Base-by-base conservation (phyloP, 768 basidiomycete species). In the Guyanaporus albipodus region DNA sequence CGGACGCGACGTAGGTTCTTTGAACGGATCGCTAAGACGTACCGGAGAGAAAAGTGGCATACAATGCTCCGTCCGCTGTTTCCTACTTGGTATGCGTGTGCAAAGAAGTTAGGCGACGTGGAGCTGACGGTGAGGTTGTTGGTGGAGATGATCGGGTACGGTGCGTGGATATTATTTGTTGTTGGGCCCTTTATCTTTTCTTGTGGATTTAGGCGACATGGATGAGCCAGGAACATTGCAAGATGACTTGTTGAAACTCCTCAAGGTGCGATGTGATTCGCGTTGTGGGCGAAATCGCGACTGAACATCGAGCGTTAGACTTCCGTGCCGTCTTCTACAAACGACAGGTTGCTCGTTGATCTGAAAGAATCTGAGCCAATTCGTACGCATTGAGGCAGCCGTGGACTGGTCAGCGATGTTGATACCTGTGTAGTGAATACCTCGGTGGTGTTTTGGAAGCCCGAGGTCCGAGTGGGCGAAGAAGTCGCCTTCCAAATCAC, bases 11-110 rank as follows among this genome's bases (percentile, higher is more conserved):
- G 10, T 14, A 94, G 90, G 38, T 98, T 95, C 69, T 91, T 92
- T 63, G 94, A 95, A 60, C 82, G 93, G 12, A 95, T 97, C 49
- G 85, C 87, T 1, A 86, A 82, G 62, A 87, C 84, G 0, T 97
- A 96, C 60, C 80, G 87, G n/a, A 73, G 79, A 41, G 93, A 97
- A 63, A 73, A 77, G 40, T 98, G 93, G 93, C 70, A 73, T 8
- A 61, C 76, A 0, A 77, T 96, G 69, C 74, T 95, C 14, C 74
- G 75, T 38, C 81, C 89, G 8, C 77, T 96, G 10, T 72, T 94
- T 35, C 70, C 73, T 29, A 81, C 82, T 28, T 92, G 90, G 88
- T 89, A 89, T 67, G 73, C 81, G 3, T 94, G 89, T 62, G 87
- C 88, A 1, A 83, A 85, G 62, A 78, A 78, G 56, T 72, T 90